Conservation (phyloP, 495 filamentous ascomycete species). For the Aspergillus mulundensis region DNA sequence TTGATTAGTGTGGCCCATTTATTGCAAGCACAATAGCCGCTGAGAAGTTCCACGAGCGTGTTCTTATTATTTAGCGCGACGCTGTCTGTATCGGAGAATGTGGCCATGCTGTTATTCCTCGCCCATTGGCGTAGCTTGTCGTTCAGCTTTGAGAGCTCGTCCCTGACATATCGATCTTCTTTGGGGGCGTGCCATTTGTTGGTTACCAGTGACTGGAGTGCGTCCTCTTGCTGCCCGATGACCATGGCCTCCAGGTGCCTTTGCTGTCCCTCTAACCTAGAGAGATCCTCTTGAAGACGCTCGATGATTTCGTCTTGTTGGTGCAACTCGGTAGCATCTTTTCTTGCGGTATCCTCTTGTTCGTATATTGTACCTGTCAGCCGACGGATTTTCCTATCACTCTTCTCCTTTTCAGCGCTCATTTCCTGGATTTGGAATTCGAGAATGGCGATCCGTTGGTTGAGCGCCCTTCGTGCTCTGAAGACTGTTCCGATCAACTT, state of each 20-base stretch:
- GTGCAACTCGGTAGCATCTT: not conserved
- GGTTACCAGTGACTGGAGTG: not conserved
- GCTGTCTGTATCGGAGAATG: not conserved
- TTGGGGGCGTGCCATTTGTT: not conserved
- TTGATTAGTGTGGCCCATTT: conserved; percentile 1
- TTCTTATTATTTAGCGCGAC: not conserved
- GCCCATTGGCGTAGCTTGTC: conserved; percentile 10
- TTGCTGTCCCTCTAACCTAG: not conserved
- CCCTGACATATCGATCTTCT: conserved; percentile 2
- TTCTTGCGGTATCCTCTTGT: not conserved
- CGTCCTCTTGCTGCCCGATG: not conserved
- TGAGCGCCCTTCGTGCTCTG: not conserved
- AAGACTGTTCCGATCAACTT: too few species aligned
- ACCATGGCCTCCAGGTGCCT: not conserved
- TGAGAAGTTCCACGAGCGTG: not conserved
- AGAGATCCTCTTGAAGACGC: not conserved
- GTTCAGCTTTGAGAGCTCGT: conserved; percentile 1
- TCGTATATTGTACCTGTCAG: not conserved
- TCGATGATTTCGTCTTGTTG: not conserved
- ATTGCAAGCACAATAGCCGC: not conserved
- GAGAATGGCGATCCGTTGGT: not conserved
- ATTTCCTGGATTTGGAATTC: not conserved
- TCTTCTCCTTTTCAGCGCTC: not conserved
- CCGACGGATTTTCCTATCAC: not conserved
- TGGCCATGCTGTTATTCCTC: conserved; percentile 2